These are phyloP conservation scores for Lachancea sp. DNA, from an alignment of 805 yeast species.

Conservation along the genomic window DNA sequence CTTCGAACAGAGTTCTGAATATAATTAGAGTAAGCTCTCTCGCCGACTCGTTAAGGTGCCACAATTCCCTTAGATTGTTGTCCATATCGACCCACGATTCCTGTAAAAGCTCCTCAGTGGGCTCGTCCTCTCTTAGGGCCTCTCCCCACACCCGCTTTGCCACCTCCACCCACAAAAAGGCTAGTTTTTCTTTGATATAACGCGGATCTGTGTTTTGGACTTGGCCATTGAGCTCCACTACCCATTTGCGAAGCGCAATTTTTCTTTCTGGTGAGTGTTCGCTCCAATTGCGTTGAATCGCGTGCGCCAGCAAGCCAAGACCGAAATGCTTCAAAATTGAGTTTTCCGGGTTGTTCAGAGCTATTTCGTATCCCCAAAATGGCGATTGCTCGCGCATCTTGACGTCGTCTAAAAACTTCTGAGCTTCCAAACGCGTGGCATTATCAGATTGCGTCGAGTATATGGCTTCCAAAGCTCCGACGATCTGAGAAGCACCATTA, in stretches of 20 bases:
- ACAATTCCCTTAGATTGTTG: conserved; percentile 59
- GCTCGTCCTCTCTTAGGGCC: conserved; percentile 38
- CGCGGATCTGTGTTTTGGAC: conserved; percentile 70
- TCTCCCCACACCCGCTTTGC: conserved; percentile 92
- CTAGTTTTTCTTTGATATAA: conserved; percentile 81
- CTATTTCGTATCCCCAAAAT: conserved; percentile 83
- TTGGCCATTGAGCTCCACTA: conserved; percentile 65
- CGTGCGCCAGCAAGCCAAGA: conserved; percentile 65
- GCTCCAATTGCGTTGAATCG: conserved; percentile 51
- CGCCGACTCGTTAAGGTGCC: conserved; percentile 59
- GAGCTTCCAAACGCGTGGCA: conserved; percentile 49
- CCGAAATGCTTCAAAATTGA: conserved; percentile 87
- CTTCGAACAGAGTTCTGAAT: conserved; percentile 85
- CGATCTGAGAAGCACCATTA: conserved; percentile 64
- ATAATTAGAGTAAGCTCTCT: conserved; percentile 75
- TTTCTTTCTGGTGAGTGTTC: conserved; percentile 54
- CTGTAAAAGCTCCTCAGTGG: conserved; percentile 37
- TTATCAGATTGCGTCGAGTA: conserved; percentile 63
- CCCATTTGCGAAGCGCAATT: conserved; percentile 73
- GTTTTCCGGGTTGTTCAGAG: conserved; percentile 52
- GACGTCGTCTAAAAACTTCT: conserved; percentile 64
- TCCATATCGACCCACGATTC: conserved; percentile 91
- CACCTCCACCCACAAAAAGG: conserved; percentile 83
- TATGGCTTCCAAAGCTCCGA: conserved; percentile 68
- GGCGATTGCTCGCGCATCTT: conserved; percentile 81